These are phyloP conservation scores for Trichomonascaceae sp. DNA, from an alignment of 1,139 yeast species.

Conservation along the genomic window DNA sequence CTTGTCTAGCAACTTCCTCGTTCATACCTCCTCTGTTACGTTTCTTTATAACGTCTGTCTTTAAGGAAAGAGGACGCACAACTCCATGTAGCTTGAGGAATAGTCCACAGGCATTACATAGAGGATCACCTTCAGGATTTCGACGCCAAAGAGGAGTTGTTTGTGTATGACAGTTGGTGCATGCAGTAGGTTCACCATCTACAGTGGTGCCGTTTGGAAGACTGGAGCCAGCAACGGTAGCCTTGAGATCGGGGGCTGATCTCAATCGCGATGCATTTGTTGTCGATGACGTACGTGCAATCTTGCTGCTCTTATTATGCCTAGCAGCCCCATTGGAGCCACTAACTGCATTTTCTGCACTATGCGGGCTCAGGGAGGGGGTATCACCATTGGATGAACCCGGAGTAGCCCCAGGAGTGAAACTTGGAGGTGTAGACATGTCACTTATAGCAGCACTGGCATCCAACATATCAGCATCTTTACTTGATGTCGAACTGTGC, in stretches of 20 bases:
- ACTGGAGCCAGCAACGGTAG: slow-evolving; percentile 3
- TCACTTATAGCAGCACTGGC: slow-evolving; percentile 1
- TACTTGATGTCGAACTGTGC: neutral
- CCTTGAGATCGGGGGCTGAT: slow-evolving; percentile 2
- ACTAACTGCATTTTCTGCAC: neutral
- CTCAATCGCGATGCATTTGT: slow-evolving; percentile 18
- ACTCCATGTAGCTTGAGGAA: slow-evolving; percentile 90
- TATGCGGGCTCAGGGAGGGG: slow-evolving; percentile 6
- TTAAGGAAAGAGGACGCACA: slow-evolving; percentile 81
- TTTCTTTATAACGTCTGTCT: slow-evolving; percentile 88
- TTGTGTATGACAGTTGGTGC: slow-evolving; percentile 87
- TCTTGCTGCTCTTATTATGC: slow-evolving; percentile 12
- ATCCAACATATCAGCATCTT: slow-evolving; percentile 4
- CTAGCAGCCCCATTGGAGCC: neutral
- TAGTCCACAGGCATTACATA: slow-evolving; percentile 93
- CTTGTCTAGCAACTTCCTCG: slow-evolving; percentile 11
- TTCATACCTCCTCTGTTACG: slow-evolving; percentile 38
- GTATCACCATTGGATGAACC: slow-evolving; percentile 9
- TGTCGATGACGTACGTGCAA: slow-evolving; percentile 18
- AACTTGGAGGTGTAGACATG: slow-evolving; percentile 6
- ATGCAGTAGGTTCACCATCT: slow-evolving; percentile 31
- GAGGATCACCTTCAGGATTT: slow-evolving; percentile 84
- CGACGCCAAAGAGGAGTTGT: slow-evolving; percentile 96
- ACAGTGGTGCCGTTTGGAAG: neutral
- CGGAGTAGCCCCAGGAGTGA: slow-evolving; percentile 7